Evolutionary conservation across 225 moss, liverwort and hornwort species (phyloP), one percentile per base, ranked within the genome.

Genomic region (Polytrichum formosum): DNA sequence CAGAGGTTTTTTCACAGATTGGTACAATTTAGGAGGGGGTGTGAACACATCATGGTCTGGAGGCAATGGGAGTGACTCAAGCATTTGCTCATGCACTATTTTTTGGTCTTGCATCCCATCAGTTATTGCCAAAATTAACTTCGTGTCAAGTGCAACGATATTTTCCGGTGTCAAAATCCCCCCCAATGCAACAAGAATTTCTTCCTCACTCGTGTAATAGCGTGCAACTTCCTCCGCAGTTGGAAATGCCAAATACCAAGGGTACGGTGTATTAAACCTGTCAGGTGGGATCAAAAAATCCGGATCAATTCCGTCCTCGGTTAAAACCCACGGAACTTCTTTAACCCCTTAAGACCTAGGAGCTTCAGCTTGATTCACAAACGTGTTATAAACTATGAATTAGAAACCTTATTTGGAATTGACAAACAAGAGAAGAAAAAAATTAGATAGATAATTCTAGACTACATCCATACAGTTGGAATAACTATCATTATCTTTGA

Each of bases 191-290:
- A 72, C 70, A 19, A 85, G 67, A 58, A 88, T 70, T 54, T 91
- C 89, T 26, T 55, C 54, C 65, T 95, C 86, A 0, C 33, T 73
- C 1, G 33, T 71, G 7, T 91, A 88, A 55, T 87, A 92, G 54
- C 56, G 78, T 3, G 88, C 77, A 21, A 92, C 69, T 67, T 90
- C 95, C 64, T 92, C 76, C 7, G 80, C 29, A 19, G 78, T 83
- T 53, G 95, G 91, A 78, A 82, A 92, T 67, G 89, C 74, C 53
- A 83, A 78, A 64, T 74, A 78, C 84, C 90, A 95, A 23, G 95
- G 92, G 71, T 92, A 95, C 53, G 85, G 85, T 64, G 78, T 77
- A 29, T 68, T 79, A 7, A 75, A 81, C 68, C 70, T 79, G 66
- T 58, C 0, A 17, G 75, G 82, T 13, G 73, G 81, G 63, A 83